Percentiles rank a stretch among this genome's conserved stretches.
Conservation (phyloP, 2,329 filamentous ascomycete species). For the Hypoxylon sp. region DNA sequence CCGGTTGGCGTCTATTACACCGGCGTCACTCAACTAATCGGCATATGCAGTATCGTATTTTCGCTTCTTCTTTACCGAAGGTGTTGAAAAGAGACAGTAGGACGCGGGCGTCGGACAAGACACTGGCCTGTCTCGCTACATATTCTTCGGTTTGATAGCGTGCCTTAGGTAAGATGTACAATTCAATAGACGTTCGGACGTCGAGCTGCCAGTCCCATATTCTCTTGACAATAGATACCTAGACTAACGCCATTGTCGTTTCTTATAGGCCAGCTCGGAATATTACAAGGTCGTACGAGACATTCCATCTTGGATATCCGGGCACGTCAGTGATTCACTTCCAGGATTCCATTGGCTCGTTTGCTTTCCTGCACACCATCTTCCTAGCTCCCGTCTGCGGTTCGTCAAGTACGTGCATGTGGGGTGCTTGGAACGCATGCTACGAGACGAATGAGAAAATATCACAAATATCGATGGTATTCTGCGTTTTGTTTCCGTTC, state of each 20-base stretch:
- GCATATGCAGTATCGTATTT: background rate
- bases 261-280: slow-evolving; percentile 11
- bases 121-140: background rate
- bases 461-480: slow-evolving; percentile 3
- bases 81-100: background rate
- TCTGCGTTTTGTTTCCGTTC: background rate
- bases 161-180: background rate
- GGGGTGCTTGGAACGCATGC: slow-evolving; percentile 17
- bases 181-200: background rate
- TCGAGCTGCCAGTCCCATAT: background rate
- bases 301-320: background rate
- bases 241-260: slow-evolving; percentile 1
- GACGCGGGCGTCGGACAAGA: background rate
- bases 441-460: slow-evolving; percentile 11
- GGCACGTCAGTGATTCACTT: background rate
- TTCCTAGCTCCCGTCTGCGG: slow-evolving; percentile 4
- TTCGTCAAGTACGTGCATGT: slow-evolving; percentile 13
- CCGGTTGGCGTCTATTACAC: background rate
- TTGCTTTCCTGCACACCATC: slow-evolving; percentile 18
- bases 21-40: background rate
- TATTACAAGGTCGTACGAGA: slow-evolving; percentile 19
- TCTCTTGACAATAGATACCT: background rate
- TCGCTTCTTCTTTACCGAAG: background rate
- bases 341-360: slow-evolving; percentile 24
- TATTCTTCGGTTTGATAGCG: background rate